A percentile compares a stretch with the other conserved stretches of the same genome.
phyloP scores from a whole-genome alignment of 768 basidiomycete genomes.

The Pleurotus giganteus region DNA sequence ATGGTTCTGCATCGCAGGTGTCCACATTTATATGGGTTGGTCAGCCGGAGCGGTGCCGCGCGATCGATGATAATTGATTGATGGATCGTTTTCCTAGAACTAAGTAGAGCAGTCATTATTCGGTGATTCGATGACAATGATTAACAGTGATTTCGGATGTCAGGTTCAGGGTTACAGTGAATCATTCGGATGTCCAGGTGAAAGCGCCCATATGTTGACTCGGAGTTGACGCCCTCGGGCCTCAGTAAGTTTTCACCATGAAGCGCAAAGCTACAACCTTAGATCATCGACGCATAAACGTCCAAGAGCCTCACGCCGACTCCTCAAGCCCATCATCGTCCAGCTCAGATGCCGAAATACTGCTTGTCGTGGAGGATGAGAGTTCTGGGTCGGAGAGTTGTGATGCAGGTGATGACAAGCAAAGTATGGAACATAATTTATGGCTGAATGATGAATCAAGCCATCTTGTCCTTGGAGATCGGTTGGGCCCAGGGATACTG shows the following conservation, averaged over 20 bases:
- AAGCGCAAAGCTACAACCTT: background rate
- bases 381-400: background rate
- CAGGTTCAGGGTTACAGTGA: too few relatives aligned
- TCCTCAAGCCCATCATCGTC: background rate
- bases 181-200: too few relatives aligned
- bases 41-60: too few relatives aligned
- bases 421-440: background rate
- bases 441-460: slow-evolving; percentile 4
- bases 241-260: background rate
- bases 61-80: too few relatives aligned
- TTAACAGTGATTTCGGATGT: too few relatives aligned
- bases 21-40: background rate
- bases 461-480: slow-evolving; percentile 1
- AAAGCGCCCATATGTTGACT: too few relatives aligned
- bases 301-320: background rate
- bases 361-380: background rate
- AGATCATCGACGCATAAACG: background rate
- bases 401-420: background rate
- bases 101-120: too few relatives aligned
- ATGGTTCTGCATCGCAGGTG: too few relatives aligned
- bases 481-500: background rate
- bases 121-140: too few relatives aligned
- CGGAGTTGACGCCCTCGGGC: background rate
- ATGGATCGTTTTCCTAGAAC: too few relatives aligned
- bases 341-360: background rate